These are phyloP conservation scores for Hymenotorrendiella dingleyae DNA, from an alignment of 2,329 filamentous ascomycete species.

Conservation along the genomic window DNA sequence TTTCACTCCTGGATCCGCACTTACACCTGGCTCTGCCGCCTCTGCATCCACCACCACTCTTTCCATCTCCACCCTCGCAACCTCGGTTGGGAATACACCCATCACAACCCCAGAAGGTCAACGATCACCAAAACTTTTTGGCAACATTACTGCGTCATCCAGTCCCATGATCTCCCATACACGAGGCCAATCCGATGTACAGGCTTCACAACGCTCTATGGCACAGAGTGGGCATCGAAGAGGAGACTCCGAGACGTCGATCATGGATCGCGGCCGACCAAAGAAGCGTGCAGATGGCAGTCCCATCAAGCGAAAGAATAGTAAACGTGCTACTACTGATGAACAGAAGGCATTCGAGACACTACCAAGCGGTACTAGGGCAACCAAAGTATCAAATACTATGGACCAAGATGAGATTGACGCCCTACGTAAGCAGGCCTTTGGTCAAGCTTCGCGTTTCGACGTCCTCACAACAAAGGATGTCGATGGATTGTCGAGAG, in stretches of 20 bases:
- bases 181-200: slow-evolving; percentile 21
- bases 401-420: slow-evolving; percentile 44
- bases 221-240: slow-evolving; percentile 39
- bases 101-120: slow-evolving; percentile 11
- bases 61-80: slow-evolving; percentile 20
- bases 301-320: slow-evolving; percentile 29
- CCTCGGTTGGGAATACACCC: slow-evolving; percentile 19
- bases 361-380: slow-evolving; percentile 52
- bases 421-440: slow-evolving; percentile 52
- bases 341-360: slow-evolving; percentile 54
- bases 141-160: background rate
- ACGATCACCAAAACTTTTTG: slow-evolving; percentile 22
- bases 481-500: slow-evolving; percentile 61
- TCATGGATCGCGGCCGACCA: slow-evolving; percentile 57
- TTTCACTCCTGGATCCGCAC: slow-evolving; percentile 39
- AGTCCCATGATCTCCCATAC: slow-evolving; percentile 13
- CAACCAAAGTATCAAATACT: slow-evolving; percentile 44
- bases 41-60: slow-evolving; percentile 1
- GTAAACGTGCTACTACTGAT: slow-evolving; percentile 20
- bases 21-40: slow-evolving; percentile 5
- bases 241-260: slow-evolving; percentile 51
- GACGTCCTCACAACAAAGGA: slow-evolving; percentile 58
- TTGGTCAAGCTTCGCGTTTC: slow-evolving; percentile 56
- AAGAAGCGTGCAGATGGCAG: slow-evolving; percentile 44
- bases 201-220: slow-evolving; percentile 9